Conservation (phyloP, 106 monocot species). For the Cymbidium sinense region DNA sequence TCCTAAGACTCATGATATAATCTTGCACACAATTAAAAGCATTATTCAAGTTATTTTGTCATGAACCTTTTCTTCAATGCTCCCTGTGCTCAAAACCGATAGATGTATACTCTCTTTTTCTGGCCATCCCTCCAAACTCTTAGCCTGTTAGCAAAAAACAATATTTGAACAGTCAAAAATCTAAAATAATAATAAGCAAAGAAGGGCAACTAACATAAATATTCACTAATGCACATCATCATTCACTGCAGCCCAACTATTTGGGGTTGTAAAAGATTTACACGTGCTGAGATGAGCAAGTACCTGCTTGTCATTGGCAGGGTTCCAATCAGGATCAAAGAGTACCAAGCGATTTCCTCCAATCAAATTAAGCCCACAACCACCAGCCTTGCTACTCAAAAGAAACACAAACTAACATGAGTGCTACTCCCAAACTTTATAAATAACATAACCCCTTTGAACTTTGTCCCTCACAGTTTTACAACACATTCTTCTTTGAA, state of each 20-base stretch:
- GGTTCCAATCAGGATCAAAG: conserved; percentile 99
- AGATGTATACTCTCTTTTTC: conserved; percentile 93
- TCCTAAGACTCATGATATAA: background rate
- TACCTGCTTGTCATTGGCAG: conserved; percentile 98
- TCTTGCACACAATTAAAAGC: background rate
- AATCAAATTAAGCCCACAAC: conserved; percentile 98
- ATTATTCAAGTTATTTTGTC: background rate
- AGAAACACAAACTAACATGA: conserved; percentile 73
- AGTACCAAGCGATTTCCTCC: conserved; percentile 96
- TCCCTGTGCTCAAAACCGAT: conserved; percentile 94
- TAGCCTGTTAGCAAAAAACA: conserved; percentile 45
- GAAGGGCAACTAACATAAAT: background rate
- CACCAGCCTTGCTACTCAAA: conserved; percentile 98
- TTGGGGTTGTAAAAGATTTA: background rate
- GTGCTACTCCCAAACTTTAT: background rate
- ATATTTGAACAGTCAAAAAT: background rate
- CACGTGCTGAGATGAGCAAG: background rate
- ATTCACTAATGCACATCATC: background rate
- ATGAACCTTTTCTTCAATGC: conserved; percentile 96
- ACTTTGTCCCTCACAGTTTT: background rate
- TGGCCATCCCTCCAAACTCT: conserved; percentile 99
- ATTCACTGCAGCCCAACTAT: background rate
- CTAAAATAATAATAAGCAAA: background rate
- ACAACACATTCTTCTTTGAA: background rate
- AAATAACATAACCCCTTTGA: background rate